A percentile compares a stretch with the other conserved stretches of the same genome.
Evolutionary conservation across 345 rosid species (phyloP).

Genomic region (Rhodamnia argentea): DNA sequence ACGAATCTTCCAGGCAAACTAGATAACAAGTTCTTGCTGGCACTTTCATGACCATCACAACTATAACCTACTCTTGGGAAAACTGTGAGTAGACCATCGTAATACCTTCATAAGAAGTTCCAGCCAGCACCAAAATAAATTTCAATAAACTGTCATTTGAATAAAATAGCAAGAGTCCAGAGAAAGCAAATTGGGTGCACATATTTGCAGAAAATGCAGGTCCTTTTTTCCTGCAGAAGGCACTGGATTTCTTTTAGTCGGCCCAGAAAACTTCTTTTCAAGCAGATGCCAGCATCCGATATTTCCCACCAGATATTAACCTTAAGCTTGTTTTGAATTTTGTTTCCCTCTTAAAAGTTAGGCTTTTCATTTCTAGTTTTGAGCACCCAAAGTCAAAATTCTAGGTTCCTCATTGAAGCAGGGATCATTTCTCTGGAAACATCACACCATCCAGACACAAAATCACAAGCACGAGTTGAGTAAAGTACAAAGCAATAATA

Average conservation of each 20-base stretch:
- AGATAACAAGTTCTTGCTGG: not conserved
- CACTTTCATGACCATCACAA: not conserved
- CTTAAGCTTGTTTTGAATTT: not conserved
- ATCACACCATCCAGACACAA: not conserved
- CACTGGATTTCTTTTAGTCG: not conserved
- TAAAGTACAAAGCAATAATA: not conserved
- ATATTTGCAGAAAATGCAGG: not conserved
- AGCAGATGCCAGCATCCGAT: not conserved
- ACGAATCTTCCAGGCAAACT: not conserved
- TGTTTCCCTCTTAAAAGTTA: not conserved
- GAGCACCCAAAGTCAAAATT: not conserved
- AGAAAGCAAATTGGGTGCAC: not conserved
- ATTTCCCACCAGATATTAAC: not conserved
- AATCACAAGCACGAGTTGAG: not conserved
- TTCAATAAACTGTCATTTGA: not conserved
- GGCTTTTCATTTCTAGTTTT: not conserved
- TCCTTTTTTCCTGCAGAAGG: not conserved
- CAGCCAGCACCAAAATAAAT: not conserved
- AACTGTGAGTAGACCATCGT: not conserved
- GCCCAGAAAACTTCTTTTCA: not conserved
- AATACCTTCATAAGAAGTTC: not conserved
- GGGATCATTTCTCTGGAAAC: not conserved
- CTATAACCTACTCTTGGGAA: not conserved
- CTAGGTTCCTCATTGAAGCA: not conserved
- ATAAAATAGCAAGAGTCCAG: not conserved